phyloP scores from a whole-genome alignment of 139 green algal genomes.

The Tetratostichococcus sp. region DNA sequence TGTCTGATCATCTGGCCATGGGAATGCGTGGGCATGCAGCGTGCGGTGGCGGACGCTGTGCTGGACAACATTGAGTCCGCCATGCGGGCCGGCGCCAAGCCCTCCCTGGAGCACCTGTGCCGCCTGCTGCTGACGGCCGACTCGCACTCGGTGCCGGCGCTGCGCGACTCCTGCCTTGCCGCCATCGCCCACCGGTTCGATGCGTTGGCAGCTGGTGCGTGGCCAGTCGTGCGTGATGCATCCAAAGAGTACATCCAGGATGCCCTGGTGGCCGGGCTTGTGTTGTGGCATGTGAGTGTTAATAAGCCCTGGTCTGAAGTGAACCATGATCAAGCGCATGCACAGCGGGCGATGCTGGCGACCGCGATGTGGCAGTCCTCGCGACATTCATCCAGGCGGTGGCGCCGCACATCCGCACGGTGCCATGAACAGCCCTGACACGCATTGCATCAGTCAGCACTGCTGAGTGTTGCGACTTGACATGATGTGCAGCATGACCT shows the following conservation, averaged over 20 bases:
- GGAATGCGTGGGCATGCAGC: slow-evolving; percentile 4
- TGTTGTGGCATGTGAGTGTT: no score
- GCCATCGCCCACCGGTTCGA: slow-evolving; percentile 10
- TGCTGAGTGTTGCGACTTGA: no score
- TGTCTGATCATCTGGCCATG: no score
- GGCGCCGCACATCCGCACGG: neutral
- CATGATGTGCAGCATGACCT: no score
- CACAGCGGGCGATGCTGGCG: neutral
- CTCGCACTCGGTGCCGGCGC: slow-evolving; percentile 3
- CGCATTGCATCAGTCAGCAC: no score
- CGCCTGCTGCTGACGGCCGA: slow-evolving; percentile 22
- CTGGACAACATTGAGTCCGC: neutral
- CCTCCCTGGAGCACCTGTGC: slow-evolving; percentile 17
- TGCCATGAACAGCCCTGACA: neutral
- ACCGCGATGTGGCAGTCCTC: neutral
- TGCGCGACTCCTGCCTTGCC: slow-evolving; percentile 19
- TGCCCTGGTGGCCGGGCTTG: no score
- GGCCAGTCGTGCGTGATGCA: no score
- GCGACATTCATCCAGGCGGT: neutral
- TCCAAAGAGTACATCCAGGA: no score
- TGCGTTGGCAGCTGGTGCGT: neutral
- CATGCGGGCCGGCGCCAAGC: neutral
- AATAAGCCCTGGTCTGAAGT: no score
- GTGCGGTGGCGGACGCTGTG: slow-evolving; percentile 18
- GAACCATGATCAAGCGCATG: no score